Conservation (phyloP, 108 stramenopile species). For the Skeletonema costatum region DNA sequence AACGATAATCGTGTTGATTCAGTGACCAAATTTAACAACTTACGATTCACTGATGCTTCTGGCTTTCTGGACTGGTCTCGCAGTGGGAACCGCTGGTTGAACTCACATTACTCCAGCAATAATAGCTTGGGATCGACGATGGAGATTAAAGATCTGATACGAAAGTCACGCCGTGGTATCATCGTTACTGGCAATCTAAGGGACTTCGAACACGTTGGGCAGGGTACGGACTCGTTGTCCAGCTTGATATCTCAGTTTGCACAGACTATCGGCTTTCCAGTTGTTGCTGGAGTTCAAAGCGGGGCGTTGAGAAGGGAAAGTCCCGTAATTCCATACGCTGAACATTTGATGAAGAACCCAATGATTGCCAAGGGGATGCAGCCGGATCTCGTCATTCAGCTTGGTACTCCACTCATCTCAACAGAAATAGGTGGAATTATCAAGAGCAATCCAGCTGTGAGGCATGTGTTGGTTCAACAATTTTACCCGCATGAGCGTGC, state of each 20-base stretch:
- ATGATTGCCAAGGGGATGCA: slow-evolving; percentile 56
- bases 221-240: slow-evolving; percentile 33
- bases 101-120: slow-evolving; percentile 11
- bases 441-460: slow-evolving; percentile 20
- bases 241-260: slow-evolving; percentile 69
- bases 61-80: slow-evolving; percentile 71
- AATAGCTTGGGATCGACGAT: slow-evolving; percentile 31
- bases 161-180: slow-evolving; percentile 68
- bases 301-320: slow-evolving; percentile 61
- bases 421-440: slow-evolving; percentile 75
- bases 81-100: slow-evolving; percentile 55
- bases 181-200: slow-evolving; percentile 83
- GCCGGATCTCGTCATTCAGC: slow-evolving; percentile 87
- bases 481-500: slow-evolving; percentile 62
- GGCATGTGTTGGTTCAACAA: slow-evolving; percentile 75
- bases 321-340: slow-evolving; percentile 77
- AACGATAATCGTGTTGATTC: slow-evolving; percentile 69
- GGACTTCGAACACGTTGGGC: neutral
- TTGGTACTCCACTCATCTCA: slow-evolving; percentile 85
- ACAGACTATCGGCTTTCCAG: slow-evolving; percentile 66
- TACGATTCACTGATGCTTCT: slow-evolving; percentile 78
- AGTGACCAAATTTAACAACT: slow-evolving; percentile 57
- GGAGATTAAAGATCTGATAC: slow-evolving; percentile 55
- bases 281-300: slow-evolving; percentile 76
- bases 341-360: slow-evolving; percentile 79